Evolutionary conservation across 306 rosid genomes (phyloP), one percentile per base, ranked within the genome.

Genomic region (Chamaecrista fasciculata): DNA sequence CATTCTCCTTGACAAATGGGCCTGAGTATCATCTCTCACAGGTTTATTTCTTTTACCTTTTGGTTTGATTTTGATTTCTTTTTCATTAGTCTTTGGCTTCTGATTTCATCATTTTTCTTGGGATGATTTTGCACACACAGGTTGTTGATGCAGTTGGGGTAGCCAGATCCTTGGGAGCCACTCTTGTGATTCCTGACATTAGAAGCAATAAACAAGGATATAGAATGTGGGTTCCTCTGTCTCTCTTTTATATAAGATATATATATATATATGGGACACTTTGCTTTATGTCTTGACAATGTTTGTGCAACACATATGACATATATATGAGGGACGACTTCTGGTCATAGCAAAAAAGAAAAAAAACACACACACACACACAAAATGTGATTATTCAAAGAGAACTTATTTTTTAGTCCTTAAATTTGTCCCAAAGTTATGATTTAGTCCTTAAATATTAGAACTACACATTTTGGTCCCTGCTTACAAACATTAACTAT

Each of bases 161-260:
- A 12, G 83, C 86, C 11, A 74, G 61, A 74, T 46, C 51, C 71
- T 62, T 82, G 3, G 83, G 76, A 60, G 86, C 86, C 18, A 78
- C 80, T 50, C 86, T 82, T 4, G 75, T 82, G 16, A 68, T 78
- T 78, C 86, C 83, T 60, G 72, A 78, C 47, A 82, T 82, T 80
- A 78, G 25, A 42, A 53, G 60, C 60, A 65, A 31, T 60, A 70
- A 69, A 19, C 70, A 66, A 3, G 80, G 78, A 70, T n/a, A 78
- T 25, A 82, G 23, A 53, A 77, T 66, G 86, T 81, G n/a, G 0
- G 76, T 29, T 28, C 11, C 0, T 26, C 21, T 0, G 12, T 0
- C 11, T 1, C 11, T 18, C 24, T 2, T 26, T 8, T 6, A 25
- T 47, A 11, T 40, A 2, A 10, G 11, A 15, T 40, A 0, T 11